Conservation (phyloP, 2,329 filamentous ascomycete species). For the Diplodia sapinea region DNA sequence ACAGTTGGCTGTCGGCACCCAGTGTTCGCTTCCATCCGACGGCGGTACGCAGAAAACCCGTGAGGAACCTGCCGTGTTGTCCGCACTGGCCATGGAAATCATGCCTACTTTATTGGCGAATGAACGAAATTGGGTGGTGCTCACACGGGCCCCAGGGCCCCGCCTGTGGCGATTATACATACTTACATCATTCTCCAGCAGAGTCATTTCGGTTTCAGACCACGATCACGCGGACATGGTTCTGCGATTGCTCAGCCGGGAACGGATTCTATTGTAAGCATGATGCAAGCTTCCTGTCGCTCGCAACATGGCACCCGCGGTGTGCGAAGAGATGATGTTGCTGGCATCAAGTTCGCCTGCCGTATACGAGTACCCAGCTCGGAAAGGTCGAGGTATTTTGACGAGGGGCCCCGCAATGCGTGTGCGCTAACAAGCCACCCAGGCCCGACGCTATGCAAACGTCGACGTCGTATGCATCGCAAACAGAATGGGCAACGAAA, state of each 20-base stretch:
- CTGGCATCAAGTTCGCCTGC: conserved; percentile 4
- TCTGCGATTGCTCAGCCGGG: not conserved
- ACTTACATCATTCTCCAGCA: conserved; percentile 11
- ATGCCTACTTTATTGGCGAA: not conserved
- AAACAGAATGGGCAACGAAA: conserved; percentile 12
- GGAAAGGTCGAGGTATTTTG: conserved; percentile 8
- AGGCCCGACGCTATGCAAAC: conserved; percentile 3
- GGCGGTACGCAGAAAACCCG: not conserved
- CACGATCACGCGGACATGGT: not conserved
- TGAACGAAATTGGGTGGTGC: not conserved
- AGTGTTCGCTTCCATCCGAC: not conserved
- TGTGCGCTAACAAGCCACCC: not conserved
- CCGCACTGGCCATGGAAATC: conserved; percentile 18
- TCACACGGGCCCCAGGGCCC: not conserved
- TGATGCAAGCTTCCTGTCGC: not conserved
- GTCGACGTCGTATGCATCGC: not conserved
- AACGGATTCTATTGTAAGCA: not conserved
- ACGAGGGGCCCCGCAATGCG: not conserved
- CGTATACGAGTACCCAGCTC: not conserved
- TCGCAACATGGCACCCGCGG: not conserved
- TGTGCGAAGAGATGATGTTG: not conserved
- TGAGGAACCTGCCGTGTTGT: conserved; percentile 1
- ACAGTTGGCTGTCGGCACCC: not conserved
- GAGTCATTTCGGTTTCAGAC: not conserved
- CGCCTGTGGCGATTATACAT: conserved; percentile 12